A percentile compares a stretch with the other conserved stretches of the same genome.
Conservation (phyloP, 352 stramenopile genomes). For the Globisporangium polare region DNA sequence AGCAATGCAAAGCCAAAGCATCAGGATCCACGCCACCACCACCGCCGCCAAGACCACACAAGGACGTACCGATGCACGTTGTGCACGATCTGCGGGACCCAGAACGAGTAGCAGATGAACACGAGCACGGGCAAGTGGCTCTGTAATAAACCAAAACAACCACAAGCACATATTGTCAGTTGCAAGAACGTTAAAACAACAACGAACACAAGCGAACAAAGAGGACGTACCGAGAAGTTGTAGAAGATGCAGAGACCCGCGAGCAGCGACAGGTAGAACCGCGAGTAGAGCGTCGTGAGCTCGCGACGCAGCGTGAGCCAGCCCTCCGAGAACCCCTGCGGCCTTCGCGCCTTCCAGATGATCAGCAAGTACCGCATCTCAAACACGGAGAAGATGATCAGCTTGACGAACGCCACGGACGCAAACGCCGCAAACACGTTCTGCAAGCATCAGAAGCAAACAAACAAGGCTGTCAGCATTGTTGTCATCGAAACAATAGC, state of each 20-base stretch:
- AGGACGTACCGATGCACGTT: slow-evolving; percentile 86
- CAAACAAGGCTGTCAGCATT: not conserved
- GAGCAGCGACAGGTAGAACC: slow-evolving; percentile 95
- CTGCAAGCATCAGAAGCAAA: too few relatives aligned
- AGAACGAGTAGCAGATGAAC: slow-evolving; percentile 97
- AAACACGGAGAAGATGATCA: slow-evolving; percentile 98
- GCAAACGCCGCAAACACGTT: slow-evolving; percentile 96
- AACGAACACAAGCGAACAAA: not conserved
- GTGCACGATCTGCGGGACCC: slow-evolving; percentile 97
- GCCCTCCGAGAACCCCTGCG: slow-evolving; percentile 80
- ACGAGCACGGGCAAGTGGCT: slow-evolving; percentile 88
- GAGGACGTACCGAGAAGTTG: slow-evolving; percentile 68
- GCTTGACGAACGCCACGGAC: slow-evolving; percentile 96
- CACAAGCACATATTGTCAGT: not conserved
- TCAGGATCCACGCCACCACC: not conserved
- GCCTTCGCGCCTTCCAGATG: slow-evolving; percentile 93
- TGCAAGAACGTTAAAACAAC: too few relatives aligned
- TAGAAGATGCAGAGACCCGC: slow-evolving; percentile 90
- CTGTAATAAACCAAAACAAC: slow-evolving; percentile 26
- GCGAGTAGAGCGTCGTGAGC: slow-evolving; percentile 93
- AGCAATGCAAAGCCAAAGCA: not conserved
- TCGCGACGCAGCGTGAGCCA: slow-evolving; percentile 89
- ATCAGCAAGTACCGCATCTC: slow-evolving; percentile 98
- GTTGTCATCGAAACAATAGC: not conserved
- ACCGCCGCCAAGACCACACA: not conserved